These are phyloP conservation scores for Pouteria campechiana DNA, from an alignment of 179 eudicot genomes.

Conservation along the genomic window DNA sequence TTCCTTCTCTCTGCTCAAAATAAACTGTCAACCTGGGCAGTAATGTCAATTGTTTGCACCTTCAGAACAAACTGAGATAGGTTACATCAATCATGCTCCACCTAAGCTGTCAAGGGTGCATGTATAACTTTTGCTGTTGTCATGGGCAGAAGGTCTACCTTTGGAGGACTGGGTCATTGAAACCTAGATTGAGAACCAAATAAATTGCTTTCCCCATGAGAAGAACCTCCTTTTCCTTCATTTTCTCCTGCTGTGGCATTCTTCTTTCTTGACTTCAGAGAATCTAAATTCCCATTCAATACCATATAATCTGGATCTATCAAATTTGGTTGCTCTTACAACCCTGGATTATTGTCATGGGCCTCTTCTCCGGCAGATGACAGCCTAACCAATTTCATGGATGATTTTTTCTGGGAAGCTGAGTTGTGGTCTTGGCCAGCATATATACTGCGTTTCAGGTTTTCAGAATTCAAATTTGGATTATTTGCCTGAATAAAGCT, in stretches of 20 bases:
- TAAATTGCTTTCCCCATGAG: conserved; percentile 34
- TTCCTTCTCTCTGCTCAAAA: conserved; percentile 56
- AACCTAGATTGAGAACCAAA: conserved; percentile 53
- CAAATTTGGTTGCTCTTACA: conserved; percentile 20
- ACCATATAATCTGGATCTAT: conserved; percentile 27
- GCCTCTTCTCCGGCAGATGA: conserved; percentile 19
- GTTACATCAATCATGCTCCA: too few species aligned
- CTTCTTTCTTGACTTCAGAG: conserved; percentile 32
- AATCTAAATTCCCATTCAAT: conserved; percentile 35
- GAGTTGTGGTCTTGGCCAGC: conserved; percentile 68
- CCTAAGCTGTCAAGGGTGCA: too few species aligned
- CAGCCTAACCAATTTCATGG: conserved; percentile 11
- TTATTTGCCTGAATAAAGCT: conserved; percentile 29
- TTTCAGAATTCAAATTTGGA: too few species aligned
- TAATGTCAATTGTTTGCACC: too few species aligned
- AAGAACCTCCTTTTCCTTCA: conserved; percentile 45
- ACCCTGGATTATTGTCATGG: conserved; percentile 20
- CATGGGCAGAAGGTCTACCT: conserved; percentile 49
- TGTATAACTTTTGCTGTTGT: too few species aligned
- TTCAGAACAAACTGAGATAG: too few species aligned
- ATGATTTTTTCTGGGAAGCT: conserved; percentile 47
- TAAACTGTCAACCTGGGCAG: too few species aligned
- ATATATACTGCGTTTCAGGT: conserved; percentile 18
- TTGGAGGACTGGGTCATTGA: conserved; percentile 38
- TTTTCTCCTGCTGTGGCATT: conserved; percentile 20